Evolutionary conservation across 169 alveolate species (phyloP).

Genomic region (Cyclospora cayetanensis): DNA sequence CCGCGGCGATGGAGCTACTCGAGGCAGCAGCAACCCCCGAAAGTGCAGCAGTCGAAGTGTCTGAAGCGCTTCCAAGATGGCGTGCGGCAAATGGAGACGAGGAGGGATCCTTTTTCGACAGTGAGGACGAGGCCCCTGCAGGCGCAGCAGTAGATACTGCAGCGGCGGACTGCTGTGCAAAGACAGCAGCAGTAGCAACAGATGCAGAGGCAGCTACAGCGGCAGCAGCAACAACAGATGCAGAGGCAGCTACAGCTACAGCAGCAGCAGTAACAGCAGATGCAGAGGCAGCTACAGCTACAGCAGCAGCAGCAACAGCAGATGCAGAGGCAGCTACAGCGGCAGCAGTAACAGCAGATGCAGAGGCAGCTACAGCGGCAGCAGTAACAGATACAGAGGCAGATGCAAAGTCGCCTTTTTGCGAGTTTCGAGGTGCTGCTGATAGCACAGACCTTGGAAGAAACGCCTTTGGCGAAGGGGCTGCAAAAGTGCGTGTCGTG

Average conservation of each 20-base stretch:
- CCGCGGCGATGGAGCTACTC: no score
- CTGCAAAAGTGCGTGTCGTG: no score
- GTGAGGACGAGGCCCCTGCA: neutral
- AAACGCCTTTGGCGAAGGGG: no score
- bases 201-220: neutral
- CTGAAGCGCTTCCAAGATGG: no score
- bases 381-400: constrained; percentile 5
- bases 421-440: constrained; percentile 45
- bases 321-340: neutral
- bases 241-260: neutral
- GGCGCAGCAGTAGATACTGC: neutral
- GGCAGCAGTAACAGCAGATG: neutral
- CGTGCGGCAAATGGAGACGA: no score
- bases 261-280: neutral
- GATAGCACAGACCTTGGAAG: no score
- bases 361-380: neutral
- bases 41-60: no score
- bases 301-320: neutral
- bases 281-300: neutral
- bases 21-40: no score
- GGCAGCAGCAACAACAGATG: neutral
- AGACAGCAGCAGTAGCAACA: neutral
- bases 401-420: neutral
- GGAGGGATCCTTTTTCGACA: no score
- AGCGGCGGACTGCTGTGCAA: neutral